Evolutionary conservation across 1,284 basidiomycete species (phyloP).

Genomic region (Inonotus hispidus): DNA sequence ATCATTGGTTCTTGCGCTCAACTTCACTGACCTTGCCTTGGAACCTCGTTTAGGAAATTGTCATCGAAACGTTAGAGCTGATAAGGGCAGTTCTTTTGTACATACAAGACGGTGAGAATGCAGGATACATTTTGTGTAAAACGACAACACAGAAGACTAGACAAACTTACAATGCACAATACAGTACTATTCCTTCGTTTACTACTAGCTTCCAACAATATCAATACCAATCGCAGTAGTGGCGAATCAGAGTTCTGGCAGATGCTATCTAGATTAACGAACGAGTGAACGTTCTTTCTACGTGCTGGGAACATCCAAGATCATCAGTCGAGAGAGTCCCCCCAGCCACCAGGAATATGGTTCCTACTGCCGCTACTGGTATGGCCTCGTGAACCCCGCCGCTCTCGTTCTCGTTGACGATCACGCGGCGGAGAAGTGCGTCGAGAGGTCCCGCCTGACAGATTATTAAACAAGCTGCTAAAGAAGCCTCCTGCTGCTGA

Average conservation of each 20-base stretch:
- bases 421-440: neutral
- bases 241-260: neutral
- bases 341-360: slow-evolving; percentile 8
- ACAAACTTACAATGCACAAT: slow-evolving; percentile 11
- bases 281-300: neutral
- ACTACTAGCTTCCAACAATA: neutral
- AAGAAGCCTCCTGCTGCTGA: neutral
- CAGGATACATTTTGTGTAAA: neutral
- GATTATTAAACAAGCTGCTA: slow-evolving; percentile 1
- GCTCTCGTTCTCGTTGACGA: neutral
- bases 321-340: neutral
- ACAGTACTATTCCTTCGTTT: slow-evolving; percentile 1
- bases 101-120: neutral
- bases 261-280: neutral
- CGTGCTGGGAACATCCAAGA: neutral
- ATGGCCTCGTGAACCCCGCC: neutral
- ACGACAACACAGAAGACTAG: neutral
- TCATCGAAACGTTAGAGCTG: no score
- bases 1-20: neutral
- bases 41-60: neutral
- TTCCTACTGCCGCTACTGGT: neutral
- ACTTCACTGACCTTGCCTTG: neutral
- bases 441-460: neutral
- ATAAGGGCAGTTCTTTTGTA: neutral
- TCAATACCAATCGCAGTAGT: neutral